phyloP scores from a whole-genome alignment of 352 stramenopile species.

The Halophytophthora polymorphica region DNA sequence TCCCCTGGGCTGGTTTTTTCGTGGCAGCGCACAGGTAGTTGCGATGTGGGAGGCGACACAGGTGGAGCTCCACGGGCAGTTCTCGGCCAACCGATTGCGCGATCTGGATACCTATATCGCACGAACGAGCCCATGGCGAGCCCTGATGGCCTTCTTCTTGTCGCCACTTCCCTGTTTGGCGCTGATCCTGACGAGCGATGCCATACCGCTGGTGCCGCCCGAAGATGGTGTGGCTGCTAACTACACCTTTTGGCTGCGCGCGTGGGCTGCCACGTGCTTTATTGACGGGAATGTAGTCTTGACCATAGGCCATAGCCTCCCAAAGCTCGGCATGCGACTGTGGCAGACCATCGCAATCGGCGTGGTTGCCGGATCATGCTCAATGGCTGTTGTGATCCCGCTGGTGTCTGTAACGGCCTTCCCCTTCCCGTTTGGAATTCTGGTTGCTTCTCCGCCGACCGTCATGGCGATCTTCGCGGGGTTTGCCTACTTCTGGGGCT shows the following conservation, averaged over 20 bases:
- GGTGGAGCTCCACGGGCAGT: slow-evolving; percentile 33
- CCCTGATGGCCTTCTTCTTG: slow-evolving; percentile 15
- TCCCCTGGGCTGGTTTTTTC: too few species aligned
- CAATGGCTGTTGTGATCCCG: slow-evolving; percentile 11
- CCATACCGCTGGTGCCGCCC: slow-evolving; percentile 14
- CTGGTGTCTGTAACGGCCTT: slow-evolving; percentile 24
- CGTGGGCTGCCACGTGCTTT: slow-evolving; percentile 7
- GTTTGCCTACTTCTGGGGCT: slow-evolving; percentile 14
- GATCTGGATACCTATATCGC: slow-evolving; percentile 1
- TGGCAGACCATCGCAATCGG: slow-evolving; percentile 7
- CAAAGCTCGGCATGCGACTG: slow-evolving; percentile 7
- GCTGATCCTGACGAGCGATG: slow-evolving; percentile 26
- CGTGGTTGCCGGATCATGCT: slow-evolving; percentile 5
- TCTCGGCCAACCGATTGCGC: slow-evolving; percentile 18
- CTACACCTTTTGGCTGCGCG: slow-evolving; percentile 27
- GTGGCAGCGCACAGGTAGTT: too few species aligned
- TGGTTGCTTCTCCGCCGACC: slow-evolving; percentile 14
- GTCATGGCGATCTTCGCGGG: slow-evolving; percentile 8
- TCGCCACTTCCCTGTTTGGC: slow-evolving; percentile 32
- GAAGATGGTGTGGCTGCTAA: slow-evolving; percentile 32
- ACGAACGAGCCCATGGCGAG: neutral
- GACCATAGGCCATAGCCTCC: slow-evolving; percentile 12
- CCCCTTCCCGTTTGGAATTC: slow-evolving; percentile 36
- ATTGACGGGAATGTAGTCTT: slow-evolving; percentile 8
- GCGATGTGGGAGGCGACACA: slow-evolving; percentile 16